Conservation (phyloP, 768 basidiomycete genomes). For the Albatrellus ellisii region DNA sequence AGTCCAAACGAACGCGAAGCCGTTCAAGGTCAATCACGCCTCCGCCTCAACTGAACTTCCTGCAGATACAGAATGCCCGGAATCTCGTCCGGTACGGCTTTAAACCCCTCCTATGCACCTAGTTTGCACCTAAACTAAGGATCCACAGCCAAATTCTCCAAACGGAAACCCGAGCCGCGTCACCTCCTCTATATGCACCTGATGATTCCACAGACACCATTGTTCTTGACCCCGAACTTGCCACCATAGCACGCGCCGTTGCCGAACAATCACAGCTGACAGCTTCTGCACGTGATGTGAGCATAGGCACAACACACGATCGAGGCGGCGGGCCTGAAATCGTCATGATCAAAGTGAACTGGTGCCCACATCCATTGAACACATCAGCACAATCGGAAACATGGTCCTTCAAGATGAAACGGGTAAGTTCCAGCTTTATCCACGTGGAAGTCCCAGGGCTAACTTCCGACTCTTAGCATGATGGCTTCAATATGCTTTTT, state of each 20-base stretch:
- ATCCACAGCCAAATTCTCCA: constrained; percentile 35
- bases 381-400: constrained; percentile 23
- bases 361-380: constrained; percentile 53
- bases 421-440: constrained; percentile 26
- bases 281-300: background rate
- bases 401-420: constrained; percentile 44
- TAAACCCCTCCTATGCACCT: background rate
- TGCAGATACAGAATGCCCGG: constrained; percentile 42
- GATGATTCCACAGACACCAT: constrained; percentile 38
- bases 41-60: constrained; percentile 45
- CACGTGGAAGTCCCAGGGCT: background rate
- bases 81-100: constrained; percentile 42
- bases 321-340: constrained; percentile 20
- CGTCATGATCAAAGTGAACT: constrained; percentile 43
- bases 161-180: constrained; percentile 22
- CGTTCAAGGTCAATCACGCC: constrained; percentile 68
- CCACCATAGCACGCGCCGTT: constrained; percentile 34
- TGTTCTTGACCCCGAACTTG: constrained; percentile 49
- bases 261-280: constrained; percentile 19
- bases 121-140: constrained; percentile 1
- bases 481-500: constrained; percentile 51
- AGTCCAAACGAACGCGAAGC: constrained; percentile 35
- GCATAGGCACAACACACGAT: constrained; percentile 9
- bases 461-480: constrained; percentile 29
- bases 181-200: constrained; percentile 29